Evolutionary conservation across 352 stramenopile species (phyloP).

Genomic region (Phytophthora pseudosyringae): DNA sequence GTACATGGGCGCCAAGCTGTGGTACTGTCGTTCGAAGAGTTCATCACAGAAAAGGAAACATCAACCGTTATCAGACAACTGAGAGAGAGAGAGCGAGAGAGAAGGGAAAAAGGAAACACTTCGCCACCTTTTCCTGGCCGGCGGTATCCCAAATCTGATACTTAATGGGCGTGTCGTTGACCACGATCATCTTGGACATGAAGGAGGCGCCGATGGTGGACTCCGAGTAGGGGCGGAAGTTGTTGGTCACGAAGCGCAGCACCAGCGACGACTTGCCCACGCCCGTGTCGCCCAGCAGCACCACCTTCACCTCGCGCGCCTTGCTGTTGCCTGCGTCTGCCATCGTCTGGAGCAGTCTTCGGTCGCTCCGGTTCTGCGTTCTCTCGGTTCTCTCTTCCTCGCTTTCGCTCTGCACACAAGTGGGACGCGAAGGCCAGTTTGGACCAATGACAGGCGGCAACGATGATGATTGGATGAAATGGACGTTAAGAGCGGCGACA

Average conservation of each 20-base stretch:
- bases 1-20: constrained; percentile 98
- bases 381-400: constrained; percentile 21
- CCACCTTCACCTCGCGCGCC: constrained; percentile 90
- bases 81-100: not conserved
- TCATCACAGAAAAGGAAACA: constrained; percentile 5
- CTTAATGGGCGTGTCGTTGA: constrained; percentile 93
- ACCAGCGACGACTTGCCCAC: constrained; percentile 98
- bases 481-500: not conserved
- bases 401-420: constrained; percentile 20
- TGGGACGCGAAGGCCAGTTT: not conserved
- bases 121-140: constrained; percentile 92
- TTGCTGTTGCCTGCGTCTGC: constrained; percentile 68
- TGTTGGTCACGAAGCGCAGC: constrained; percentile 96
- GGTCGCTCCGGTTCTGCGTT: constrained; percentile 19
- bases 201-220: constrained; percentile 98
- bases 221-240: constrained; percentile 96
- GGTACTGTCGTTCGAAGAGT: constrained; percentile 71
- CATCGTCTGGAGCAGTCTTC: constrained; percentile 40
- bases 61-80: constrained; percentile 1
- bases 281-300: constrained; percentile 92
- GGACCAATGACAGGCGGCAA: constrained; percentile 1
- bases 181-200: constrained; percentile 96
- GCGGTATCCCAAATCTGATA: constrained; percentile 99
- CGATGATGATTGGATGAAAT: constrained; percentile 11
- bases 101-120: constrained; percentile 5